These are phyloP conservation scores for Inga leiocalycina DNA, from an alignment of 306 rosid genomes.

Conservation along the genomic window DNA sequence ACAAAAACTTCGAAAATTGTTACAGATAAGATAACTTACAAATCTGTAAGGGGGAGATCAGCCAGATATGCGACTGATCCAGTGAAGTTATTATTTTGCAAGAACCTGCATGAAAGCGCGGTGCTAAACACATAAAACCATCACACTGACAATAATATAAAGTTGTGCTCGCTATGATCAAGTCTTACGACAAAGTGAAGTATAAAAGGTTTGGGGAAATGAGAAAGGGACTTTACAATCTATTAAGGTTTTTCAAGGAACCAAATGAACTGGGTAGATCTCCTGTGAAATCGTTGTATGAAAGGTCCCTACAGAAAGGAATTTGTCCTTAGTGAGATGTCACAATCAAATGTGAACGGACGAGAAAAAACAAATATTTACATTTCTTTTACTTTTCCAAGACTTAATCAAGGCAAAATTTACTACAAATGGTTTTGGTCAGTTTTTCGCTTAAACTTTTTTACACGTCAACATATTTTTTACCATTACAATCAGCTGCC, in stretches of 20 bases:
- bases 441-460: slow-evolving; percentile 11
- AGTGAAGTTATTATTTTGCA: slow-evolving; percentile 77
- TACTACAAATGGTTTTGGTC: neutral
- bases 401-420: neutral
- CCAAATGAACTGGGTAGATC: slow-evolving; percentile 96
- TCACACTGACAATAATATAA: slow-evolving; percentile 7
- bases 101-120: slow-evolving; percentile 56
- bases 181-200: slow-evolving; percentile 1
- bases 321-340: slow-evolving; percentile 22
- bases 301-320: slow-evolving; percentile 73
- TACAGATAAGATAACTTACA: slow-evolving; percentile 53
- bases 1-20: slow-evolving; percentile 2
- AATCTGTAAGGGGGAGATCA: slow-evolving; percentile 75
- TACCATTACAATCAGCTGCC: neutral
- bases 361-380: slow-evolving; percentile 1
- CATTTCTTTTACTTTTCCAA: neutral
- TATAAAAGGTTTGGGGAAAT: slow-evolving; percentile 20
- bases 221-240: slow-evolving; percentile 55
- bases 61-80: slow-evolving; percentile 90
- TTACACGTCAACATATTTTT: neutral
- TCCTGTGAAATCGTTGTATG: slow-evolving; percentile 77
- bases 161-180: neutral
- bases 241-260: slow-evolving; percentile 61
- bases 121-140: slow-evolving; percentile 25
- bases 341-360: slow-evolving; percentile 16